phyloP scores from a whole-genome alignment of 257 asterid species.

The Nyctanthes arbortristis region DNA sequence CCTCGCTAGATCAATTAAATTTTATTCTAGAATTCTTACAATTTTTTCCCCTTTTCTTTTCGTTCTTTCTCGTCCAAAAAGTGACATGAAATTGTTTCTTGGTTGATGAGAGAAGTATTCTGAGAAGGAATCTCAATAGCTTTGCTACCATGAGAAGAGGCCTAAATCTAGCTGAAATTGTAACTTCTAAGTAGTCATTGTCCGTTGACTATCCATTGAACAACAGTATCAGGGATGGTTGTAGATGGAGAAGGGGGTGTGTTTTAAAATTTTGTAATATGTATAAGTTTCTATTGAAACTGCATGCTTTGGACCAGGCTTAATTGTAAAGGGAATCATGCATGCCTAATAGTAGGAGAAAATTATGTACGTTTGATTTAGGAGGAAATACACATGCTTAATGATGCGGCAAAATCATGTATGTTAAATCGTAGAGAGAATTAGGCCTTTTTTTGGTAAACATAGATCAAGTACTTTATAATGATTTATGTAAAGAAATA shows the following conservation, averaged over 20 bases:
- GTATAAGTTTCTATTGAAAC: not conserved
- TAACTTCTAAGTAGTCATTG: not conserved
- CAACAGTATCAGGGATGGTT: not conserved
- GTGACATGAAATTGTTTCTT: not conserved
- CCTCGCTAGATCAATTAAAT: not conserved
- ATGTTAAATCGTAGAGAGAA: too few species aligned
- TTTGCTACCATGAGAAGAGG: not conserved
- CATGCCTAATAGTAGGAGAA: too few species aligned
- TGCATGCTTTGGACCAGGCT: too few species aligned
- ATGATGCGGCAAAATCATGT: too few species aligned
- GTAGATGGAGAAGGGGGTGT: too few species aligned
- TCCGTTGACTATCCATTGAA: not conserved
- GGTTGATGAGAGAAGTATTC: not conserved
- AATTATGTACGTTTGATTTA: too few species aligned
- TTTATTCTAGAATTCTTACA: not conserved
- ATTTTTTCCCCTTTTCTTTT: not conserved
- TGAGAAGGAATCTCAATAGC: not conserved
- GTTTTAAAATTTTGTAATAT: not conserved
- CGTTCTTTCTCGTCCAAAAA: not conserved
- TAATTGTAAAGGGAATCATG: too few species aligned
- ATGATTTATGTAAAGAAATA: too few species aligned
- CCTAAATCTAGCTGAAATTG: not conserved
- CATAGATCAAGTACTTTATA: too few species aligned
- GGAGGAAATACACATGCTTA: too few species aligned
- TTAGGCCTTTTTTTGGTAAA: too few species aligned